Conservation (phyloP, 2,329 filamentous ascomycete species). For the Ophiobolus disseminans region DNA sequence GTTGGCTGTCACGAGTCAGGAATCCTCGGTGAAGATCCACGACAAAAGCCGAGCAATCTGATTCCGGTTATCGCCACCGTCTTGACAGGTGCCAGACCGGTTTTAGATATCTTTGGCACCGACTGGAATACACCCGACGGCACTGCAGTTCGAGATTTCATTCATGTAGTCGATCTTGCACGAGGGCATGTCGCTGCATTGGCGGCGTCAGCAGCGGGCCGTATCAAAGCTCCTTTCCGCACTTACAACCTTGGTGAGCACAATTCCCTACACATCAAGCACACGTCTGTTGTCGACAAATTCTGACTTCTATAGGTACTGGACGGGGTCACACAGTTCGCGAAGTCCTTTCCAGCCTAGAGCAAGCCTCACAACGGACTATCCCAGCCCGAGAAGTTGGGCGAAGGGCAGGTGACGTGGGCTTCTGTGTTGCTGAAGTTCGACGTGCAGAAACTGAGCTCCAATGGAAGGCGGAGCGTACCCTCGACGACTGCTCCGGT, state of each 20-base stretch:
- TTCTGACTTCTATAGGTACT: constrained; percentile 42
- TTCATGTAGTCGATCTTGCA: constrained; percentile 71
- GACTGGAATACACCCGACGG: constrained; percentile 72
- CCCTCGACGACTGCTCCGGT: constrained; percentile 45
- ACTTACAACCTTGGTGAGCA: constrained; percentile 50
- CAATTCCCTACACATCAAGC: not conserved
- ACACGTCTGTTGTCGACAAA: not conserved
- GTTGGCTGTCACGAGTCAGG: constrained; percentile 70
- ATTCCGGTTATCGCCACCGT: constrained; percentile 70
- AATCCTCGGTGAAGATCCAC: constrained; percentile 68
- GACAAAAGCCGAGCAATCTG: constrained; percentile 67
- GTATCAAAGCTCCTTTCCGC: constrained; percentile 44
- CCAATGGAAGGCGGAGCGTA: constrained; percentile 48
- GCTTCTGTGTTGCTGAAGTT: constrained; percentile 51
- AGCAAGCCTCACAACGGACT: constrained; percentile 42
- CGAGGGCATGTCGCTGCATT: constrained; percentile 69
- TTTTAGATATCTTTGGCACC: constrained; percentile 67
- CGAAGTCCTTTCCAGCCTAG: constrained; percentile 51
- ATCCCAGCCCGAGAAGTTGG: constrained; percentile 49
- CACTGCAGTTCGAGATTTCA: constrained; percentile 71
- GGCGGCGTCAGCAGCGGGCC: constrained; percentile 43
- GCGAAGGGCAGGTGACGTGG: constrained; percentile 52
- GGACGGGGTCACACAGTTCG: constrained; percentile 53
- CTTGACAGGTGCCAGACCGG: constrained; percentile 61
- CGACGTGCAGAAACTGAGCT: constrained; percentile 49